phyloP scores from a whole-genome alignment of 495 filamentous ascomycete species.

The Podospora sp. region DNA sequence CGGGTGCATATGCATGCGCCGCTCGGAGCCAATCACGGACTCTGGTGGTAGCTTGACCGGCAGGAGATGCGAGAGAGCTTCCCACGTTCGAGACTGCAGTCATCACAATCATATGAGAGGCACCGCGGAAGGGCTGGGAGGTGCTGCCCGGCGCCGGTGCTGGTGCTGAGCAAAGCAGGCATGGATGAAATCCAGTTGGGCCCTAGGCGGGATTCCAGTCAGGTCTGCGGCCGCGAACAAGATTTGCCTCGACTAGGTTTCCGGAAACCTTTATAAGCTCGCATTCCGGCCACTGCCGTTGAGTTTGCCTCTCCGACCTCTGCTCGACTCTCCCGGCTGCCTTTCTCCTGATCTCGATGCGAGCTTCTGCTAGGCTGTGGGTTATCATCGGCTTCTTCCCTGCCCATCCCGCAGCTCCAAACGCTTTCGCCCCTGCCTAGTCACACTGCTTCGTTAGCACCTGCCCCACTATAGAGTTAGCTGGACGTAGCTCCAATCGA shows the following conservation, averaged over 20 bases:
- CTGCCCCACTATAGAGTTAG: slow-evolving; percentile 19
- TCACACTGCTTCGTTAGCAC: slow-evolving; percentile 1
- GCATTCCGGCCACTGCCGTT: slow-evolving; percentile 3
- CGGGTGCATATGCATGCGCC: slow-evolving; percentile 21
- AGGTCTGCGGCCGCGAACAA: not conserved
- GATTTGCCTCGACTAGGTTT: not conserved
- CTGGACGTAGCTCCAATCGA: slow-evolving; percentile 6
- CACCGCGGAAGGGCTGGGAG: not conserved
- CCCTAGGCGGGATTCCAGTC: slow-evolving; percentile 1
- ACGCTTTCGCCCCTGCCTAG: not conserved
- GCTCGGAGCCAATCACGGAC: slow-evolving; percentile 16
- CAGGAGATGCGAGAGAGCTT: not conserved
- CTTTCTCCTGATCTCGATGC: not conserved
- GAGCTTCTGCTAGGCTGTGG: not conserved
- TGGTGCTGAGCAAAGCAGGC: not conserved
- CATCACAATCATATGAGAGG: slow-evolving; percentile 12
- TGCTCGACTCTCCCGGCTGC: not conserved
- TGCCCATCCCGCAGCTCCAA: not conserved
- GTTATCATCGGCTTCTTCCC: slow-evolving; percentile 4
- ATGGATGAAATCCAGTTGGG: not conserved
- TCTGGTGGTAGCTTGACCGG: slow-evolving; percentile 1
- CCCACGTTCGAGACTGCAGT: slow-evolving; percentile 18
- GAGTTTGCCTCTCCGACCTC: not conserved
- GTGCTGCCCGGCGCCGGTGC: too few relatives aligned
- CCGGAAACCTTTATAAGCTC: slow-evolving; percentile 7